These are phyloP conservation scores for Suillus brevipes DNA, from an alignment of 768 basidiomycete genomes.

Conservation along the genomic window DNA sequence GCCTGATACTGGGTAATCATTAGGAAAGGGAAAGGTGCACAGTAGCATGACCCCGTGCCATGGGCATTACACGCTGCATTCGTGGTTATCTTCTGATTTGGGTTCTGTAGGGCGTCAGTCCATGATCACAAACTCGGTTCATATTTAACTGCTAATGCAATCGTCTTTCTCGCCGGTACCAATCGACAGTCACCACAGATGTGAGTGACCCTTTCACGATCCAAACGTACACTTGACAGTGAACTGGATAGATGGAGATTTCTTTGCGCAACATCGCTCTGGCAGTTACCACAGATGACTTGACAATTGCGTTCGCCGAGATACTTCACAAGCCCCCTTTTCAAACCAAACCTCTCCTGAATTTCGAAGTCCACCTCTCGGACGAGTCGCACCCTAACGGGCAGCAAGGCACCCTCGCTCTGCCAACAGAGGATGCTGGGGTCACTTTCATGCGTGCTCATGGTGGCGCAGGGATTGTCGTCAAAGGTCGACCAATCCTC, in stretches of 20 bases:
- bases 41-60: background rate
- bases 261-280: conserved; percentile 34
- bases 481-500: conserved; percentile 24
- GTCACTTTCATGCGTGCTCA: conserved; percentile 27
- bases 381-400: conserved; percentile 14
- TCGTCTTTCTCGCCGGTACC: background rate
- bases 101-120: background rate
- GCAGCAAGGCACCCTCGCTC: conserved; percentile 32
- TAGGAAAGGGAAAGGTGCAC: background rate
- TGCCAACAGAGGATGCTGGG: conserved; percentile 26
- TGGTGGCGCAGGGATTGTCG: conserved; percentile 21
- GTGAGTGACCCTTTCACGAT: conserved; percentile 1
- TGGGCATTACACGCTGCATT: background rate
- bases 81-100: background rate
- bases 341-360: conserved; percentile 24
- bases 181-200: background rate
- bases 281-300: conserved; percentile 31
- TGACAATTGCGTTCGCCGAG: conserved; percentile 34
- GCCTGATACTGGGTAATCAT: background rate
- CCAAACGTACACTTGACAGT: background rate
- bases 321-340: conserved; percentile 37
- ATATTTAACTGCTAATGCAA: background rate
- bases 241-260: conserved; percentile 31
- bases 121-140: background rate
- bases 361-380: conserved; percentile 30